A percentile compares a stretch with the other conserved stretches of the same genome.
phyloP scores from a whole-genome alignment of 306 rosid genomes.

The Gillenia trifoliata region DNA sequence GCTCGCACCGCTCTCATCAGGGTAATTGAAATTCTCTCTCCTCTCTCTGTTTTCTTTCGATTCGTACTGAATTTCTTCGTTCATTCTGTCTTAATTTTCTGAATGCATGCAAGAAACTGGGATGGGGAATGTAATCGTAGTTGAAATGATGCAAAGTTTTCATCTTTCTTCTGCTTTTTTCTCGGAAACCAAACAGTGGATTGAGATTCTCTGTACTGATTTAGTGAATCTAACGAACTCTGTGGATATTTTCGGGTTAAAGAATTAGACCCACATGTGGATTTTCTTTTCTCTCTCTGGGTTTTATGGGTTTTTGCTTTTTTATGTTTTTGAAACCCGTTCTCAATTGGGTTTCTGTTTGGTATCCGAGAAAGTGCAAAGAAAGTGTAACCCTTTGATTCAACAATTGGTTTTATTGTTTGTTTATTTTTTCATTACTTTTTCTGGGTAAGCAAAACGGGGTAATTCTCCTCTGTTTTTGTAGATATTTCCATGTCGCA shows the following conservation, averaged over 20 bases:
- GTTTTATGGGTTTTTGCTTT: neutral
- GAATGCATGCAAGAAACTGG: neutral
- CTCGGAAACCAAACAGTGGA: neutral
- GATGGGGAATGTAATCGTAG: neutral
- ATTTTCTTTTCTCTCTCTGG: neutral
- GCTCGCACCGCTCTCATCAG: constrained; percentile 8
- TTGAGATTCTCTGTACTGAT: neutral
- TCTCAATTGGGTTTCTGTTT: neutral
- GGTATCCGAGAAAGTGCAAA: neutral
- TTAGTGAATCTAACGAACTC: neutral
- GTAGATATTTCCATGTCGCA: neutral
- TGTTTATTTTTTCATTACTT: neutral
- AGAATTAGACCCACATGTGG: neutral
- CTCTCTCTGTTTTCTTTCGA: neutral
- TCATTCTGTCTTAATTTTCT: neutral
- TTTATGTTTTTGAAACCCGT: neutral
- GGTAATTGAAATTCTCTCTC: constrained; percentile 5
- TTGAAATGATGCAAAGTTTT: neutral
- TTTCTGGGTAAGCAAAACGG: neutral
- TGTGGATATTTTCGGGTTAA: neutral
- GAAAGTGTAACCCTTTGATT: neutral
- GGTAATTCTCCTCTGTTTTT: neutral
- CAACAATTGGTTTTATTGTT: neutral
- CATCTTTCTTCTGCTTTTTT: neutral
- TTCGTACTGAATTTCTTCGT: neutral